Evolutionary conservation across 2,329 filamentous ascomycete genomes (phyloP), one percentile per base, ranked within the genome.

Genomic region (Parasarocladium wereldwijsianum): DNA sequence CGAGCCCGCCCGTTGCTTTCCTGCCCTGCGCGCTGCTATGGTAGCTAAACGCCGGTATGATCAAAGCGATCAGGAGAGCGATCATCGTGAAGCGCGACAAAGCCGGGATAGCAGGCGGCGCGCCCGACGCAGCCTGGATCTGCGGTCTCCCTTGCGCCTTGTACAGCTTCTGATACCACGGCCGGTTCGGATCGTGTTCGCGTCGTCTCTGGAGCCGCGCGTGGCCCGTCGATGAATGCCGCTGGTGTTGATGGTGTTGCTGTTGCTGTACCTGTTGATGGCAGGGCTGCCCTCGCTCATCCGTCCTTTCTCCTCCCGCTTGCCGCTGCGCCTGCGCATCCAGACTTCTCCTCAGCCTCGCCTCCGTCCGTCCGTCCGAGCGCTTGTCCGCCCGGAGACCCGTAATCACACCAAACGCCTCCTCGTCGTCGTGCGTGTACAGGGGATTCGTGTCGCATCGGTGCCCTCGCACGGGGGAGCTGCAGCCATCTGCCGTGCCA

Each of bases 21-120:
- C 51, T 53, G n/a, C 46, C 38, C 19, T 45, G 45, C 9, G 57
- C 58, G 21, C 36, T 43, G 34, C 48, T 54, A 39, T 55, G 51
- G 40, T 57, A 62, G 38, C 54, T 57, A 35, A 60, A 52, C 5
- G 55, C 51, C 5, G 66, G 64, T 21, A 69, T 43, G 29, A 69
- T 47, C 29, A 69, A 44, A 19, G 62, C 62, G 32, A 70, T 58
- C 35, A 69, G 46, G 29, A 69, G 38, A 9, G 52, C 60, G 36
- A 67, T 50, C 48, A 66, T 52, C 12, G 62, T 54, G 36, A 64
- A 43, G 30, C 58, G 54, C 19, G 61, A 54, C 5, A 66, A 32
- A 14, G 54, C 46, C 7, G 28, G 19, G 3, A 30, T 5, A 14
- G 54, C 46, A 27, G 60, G 54, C 10, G 60, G 57, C 29, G 55